Conservation (phyloP, 164 flowering plant species). For the Aristolochia contorta region DNA sequence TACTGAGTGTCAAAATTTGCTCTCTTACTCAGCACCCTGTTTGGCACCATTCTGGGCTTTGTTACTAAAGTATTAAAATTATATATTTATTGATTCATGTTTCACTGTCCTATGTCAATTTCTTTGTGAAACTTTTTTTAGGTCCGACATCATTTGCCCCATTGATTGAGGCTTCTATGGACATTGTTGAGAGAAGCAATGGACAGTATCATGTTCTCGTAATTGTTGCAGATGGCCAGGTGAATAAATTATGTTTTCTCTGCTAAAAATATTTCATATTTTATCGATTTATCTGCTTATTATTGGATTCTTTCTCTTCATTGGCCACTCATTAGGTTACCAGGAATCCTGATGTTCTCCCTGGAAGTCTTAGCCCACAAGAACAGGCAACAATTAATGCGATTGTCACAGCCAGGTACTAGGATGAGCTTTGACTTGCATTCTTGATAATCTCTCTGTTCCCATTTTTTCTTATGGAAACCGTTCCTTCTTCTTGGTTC, state of each 20-base stretch:
- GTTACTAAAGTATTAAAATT: not conserved
- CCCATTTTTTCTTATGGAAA: not conserved
- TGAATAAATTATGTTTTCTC: constrained; percentile 7
- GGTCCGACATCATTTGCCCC: constrained; percentile 97
- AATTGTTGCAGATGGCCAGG: constrained; percentile 95
- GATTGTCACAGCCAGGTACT: constrained; percentile 74
- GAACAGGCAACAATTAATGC: constrained; percentile 69
- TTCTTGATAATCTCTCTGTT: not conserved
- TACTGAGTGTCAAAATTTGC: not conserved
- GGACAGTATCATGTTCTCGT: constrained; percentile 88
- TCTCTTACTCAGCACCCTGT: not conserved
- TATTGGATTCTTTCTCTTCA: not conserved
- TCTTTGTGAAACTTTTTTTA: constrained; percentile 9
- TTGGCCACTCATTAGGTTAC: constrained; percentile 36
- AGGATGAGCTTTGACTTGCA: not conserved
- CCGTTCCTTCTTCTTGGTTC: constrained; percentile 4
- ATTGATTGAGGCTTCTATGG: constrained; percentile 64
- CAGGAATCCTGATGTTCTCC: constrained; percentile 33
- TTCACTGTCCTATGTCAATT: not conserved
- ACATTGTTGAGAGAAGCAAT: constrained; percentile 60
- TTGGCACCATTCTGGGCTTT: not conserved
- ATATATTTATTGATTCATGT: not conserved
- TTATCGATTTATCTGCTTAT: not conserved
- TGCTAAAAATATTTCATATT: not conserved
- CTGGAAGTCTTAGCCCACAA: constrained; percentile 64